phyloP scores from a whole-genome alignment of 805 yeast species.

The Torulaspora maleeae region DNA sequence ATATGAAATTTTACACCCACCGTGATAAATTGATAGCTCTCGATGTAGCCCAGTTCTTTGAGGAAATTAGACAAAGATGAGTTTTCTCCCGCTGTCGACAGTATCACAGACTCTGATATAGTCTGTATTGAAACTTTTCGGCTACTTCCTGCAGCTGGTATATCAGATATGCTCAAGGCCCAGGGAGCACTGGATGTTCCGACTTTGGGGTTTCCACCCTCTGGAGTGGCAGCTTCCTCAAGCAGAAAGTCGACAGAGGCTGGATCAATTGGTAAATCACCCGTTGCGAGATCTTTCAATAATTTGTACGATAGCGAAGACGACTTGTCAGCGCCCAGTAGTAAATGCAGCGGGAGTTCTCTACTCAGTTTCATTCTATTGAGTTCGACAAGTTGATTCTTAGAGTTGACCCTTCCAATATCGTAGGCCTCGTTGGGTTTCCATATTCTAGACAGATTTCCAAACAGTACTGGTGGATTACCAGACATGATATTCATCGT shows the following conservation, averaged over 20 bases:
- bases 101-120: constrained; percentile 49
- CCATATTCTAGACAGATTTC: constrained; percentile 28
- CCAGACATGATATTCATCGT: constrained; percentile 32
- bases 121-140: constrained; percentile 61
- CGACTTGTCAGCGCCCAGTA: constrained; percentile 1
- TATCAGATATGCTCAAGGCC: constrained; percentile 64
- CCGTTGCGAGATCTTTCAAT: constrained; percentile 16
- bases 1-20: constrained; percentile 30
- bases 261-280: constrained; percentile 16
- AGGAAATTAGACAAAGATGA: constrained; percentile 40
- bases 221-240: neutral
- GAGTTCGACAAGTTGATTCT: constrained; percentile 32
- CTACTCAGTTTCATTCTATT: constrained; percentile 30
- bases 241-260: constrained; percentile 5
- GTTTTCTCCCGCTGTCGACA: constrained; percentile 28
- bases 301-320: constrained; percentile 17
- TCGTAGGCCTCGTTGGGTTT: constrained; percentile 29
- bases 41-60: constrained; percentile 65
- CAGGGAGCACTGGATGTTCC: constrained; percentile 34
- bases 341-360: constrained; percentile 21
- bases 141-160: constrained; percentile 67
- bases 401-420: constrained; percentile 26
- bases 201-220: too few relatives aligned
- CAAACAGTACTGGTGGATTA: constrained; percentile 29
- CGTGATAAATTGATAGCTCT: constrained; percentile 39